phyloP scores from a whole-genome alignment of 2,329 filamentous ascomycete genomes.

The Fusarium albosuccineum region DNA sequence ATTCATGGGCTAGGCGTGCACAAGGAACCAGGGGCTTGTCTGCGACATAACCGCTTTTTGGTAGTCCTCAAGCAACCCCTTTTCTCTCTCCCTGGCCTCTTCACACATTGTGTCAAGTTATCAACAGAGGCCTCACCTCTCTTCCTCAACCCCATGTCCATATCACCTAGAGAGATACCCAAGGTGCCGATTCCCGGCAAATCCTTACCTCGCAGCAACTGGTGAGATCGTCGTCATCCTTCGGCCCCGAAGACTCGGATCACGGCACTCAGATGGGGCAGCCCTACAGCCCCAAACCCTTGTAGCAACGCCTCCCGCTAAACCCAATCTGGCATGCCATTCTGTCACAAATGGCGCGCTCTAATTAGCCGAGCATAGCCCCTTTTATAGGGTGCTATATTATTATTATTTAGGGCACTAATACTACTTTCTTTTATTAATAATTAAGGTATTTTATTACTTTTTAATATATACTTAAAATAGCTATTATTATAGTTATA shows the following conservation, averaged over 20 bases:
- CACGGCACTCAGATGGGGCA: slow-evolving; percentile 18
- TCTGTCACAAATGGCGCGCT: too few species aligned
- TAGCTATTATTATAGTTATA: too few species aligned
- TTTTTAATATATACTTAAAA: too few species aligned
- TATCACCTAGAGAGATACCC: background rate
- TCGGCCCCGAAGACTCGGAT: slow-evolving; percentile 17
- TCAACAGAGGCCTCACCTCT: too few species aligned
- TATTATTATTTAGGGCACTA: too few species aligned
- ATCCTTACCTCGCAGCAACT: slow-evolving; percentile 1
- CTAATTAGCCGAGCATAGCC: too few species aligned
- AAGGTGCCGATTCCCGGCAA: slow-evolving; percentile 8
- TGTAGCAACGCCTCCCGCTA: slow-evolving; percentile 21
- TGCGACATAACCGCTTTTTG: slow-evolving; percentile 29
- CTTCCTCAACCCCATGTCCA: too few species aligned
- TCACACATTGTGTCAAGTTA: too few species aligned
- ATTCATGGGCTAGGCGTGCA: slow-evolving; percentile 71
- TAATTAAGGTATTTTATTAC: too few species aligned
- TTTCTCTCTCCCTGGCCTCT: slow-evolving; percentile 26
- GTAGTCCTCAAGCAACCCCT: slow-evolving; percentile 26
- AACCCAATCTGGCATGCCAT: slow-evolving; percentile 11
- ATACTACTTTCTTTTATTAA: too few species aligned
- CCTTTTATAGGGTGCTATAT: too few species aligned
- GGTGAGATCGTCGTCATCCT: background rate
- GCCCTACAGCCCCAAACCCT: slow-evolving; percentile 27
- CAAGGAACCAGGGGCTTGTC: slow-evolving; percentile 12